Evolutionary conservation across 768 basidiomycete genomes (phyloP), one percentile per base, ranked within the genome.

Genomic region (Mycena floridula): DNA sequence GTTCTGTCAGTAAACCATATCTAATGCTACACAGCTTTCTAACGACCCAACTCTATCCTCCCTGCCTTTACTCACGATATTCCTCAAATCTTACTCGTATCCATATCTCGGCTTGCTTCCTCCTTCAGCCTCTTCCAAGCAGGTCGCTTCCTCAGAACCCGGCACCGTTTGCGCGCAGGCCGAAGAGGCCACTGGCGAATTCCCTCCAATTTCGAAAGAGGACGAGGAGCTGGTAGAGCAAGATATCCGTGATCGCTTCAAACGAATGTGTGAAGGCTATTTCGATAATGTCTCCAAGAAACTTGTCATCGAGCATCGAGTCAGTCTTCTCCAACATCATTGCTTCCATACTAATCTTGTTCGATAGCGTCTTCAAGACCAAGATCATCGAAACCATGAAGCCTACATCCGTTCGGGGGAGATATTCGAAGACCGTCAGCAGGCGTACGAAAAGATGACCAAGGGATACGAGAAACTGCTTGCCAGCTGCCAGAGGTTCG

Each of bases 391-490:
- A 41, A 99, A 99, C 56, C 95, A 98, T 59, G 96, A 99, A 69
- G 96, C 96, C 46, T 99, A 99, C 59, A 98, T 99, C 53, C 90
- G 94, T 25, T 97, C 94, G 3, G 96, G 96, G 22, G 95, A 99
- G 64, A 97, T 99, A 50, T 99, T 99, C 54, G 96, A 99, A 59
- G 96, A 99, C 61, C 81, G 96, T 25, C 95, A 98, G 61, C 94
- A 98, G 63, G 92, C 89, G 8, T 99, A 99, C 59, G 96, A 99
- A 69, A 93, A 91, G 67, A 96, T 98, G 89, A 93, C 92, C 28
- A 92, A 89, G 64, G 77, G 82, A 37, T 97, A 97, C 55, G 96
- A 99, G 65, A 91, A 94, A 48, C 66, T 97, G 20, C 76, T 93
- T 39, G 70, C 84, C 13, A 92, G 82, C 55, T 94, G 93, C 46